Evolutionary conservation across 179 eudicot genomes (phyloP), one percentile per base, ranked within the genome.

Genomic region (Drosera spatulata): DNA sequence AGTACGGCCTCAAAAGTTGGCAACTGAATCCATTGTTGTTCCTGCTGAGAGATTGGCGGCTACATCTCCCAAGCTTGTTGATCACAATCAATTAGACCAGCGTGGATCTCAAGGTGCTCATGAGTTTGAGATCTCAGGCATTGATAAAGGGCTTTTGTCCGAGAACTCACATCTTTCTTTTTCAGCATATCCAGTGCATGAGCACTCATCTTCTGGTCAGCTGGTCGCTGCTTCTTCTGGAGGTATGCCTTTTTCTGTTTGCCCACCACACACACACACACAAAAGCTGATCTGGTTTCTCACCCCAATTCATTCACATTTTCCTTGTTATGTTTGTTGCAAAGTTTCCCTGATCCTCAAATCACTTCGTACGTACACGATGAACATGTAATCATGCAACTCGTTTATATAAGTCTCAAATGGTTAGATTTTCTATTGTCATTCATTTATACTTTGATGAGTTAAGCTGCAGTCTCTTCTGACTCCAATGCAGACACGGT

Each of bases 1-100:
- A 71, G 68, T 61, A 51, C 71, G 70, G 60, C 66, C 55, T 59
- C 82, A 73, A 52, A 69, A 59, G 38, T 42, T 38, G 40, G 37
- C 73, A 59, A 42, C 63, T 44, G 71, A 72, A 55, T 52, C 66
- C 56, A 62, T 50, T 63, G 62, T 59, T 52, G 41, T 51, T 51
- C 63, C 62, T n/a, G 59, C 58, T 74, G 73, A 66, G 60, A 49
- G 22, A 59, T 74, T 60, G 59, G 58, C 61, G 51, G 54, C n/a
- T 50, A 47, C 15, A 6, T 54, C 67, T 55, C 51, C 46, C 37
- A 66, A 69, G 4, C 63, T 45, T 40, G 14, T 50, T 14, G 65
- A 39, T 14, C 48, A 63, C 43, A 64, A 33, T 39, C 63, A 61
- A 52, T 40, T 10, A 54, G 62, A 66, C 58, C 76, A 59, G 22